Evolutionary conservation across 2,329 filamentous ascomycete genomes (phyloP).

Genomic region (Aschersonia sp.): DNA sequence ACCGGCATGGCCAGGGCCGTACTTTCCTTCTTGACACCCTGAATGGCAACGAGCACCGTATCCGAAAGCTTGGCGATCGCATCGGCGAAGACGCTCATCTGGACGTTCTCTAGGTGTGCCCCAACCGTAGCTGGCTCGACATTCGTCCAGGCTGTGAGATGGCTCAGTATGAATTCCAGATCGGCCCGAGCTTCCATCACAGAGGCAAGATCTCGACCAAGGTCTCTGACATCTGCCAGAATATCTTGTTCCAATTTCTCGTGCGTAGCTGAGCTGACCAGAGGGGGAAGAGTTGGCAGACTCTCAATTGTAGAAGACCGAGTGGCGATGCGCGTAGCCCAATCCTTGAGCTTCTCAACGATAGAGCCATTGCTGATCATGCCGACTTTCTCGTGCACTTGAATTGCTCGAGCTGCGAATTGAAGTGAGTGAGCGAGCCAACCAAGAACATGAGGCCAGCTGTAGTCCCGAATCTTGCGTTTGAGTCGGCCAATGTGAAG

Average conservation of each 20-base stretch:
- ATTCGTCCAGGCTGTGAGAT: constrained; percentile 52
- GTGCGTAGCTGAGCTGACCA: constrained; percentile 28
- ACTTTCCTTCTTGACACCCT: constrained; percentile 49
- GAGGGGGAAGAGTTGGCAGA: constrained; percentile 33
- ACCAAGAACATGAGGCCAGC: constrained; percentile 14
- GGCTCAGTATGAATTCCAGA: constrained; percentile 48
- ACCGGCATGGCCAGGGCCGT: constrained; percentile 22
- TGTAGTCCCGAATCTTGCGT: constrained; percentile 6
- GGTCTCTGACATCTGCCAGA: constrained; percentile 18
- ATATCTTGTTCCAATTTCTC: constrained; percentile 19
- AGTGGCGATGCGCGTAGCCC: constrained; percentile 31
- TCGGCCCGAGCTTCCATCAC: constrained; percentile 31
- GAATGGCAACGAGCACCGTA: constrained; percentile 64
- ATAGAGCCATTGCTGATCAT: constrained; percentile 30
- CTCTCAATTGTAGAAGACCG: constrained; percentile 25
- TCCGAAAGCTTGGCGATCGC: constrained; percentile 54
- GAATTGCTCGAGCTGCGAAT: constrained; percentile 46
- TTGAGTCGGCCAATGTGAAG: constrained; percentile 10
- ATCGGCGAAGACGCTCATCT: constrained; percentile 34
- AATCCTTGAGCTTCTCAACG: constrained; percentile 29
- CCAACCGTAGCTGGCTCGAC: constrained; percentile 10
- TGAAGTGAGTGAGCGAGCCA: constrained; percentile 62
- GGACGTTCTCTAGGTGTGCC: constrained; percentile 3
- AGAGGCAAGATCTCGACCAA: constrained; percentile 26
- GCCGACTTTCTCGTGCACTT: constrained; percentile 53